Percentiles rank a stretch among this genome's conserved stretches.
phyloP scores from a whole-genome alignment of 257 asterid genomes.

The Hygrophila difformis region DNA sequence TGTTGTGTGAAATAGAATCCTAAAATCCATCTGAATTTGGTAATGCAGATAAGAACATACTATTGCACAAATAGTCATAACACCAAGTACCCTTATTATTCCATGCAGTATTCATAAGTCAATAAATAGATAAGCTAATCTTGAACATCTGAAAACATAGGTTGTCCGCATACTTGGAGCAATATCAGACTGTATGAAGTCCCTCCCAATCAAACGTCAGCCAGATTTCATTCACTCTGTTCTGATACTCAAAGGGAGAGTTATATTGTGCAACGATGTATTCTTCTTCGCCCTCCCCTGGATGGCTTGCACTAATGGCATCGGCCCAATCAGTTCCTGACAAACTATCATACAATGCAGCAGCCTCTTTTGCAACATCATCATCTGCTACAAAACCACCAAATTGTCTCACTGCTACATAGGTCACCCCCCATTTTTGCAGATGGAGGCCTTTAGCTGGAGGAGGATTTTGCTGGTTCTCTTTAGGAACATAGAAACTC shows the following conservation, averaged over 20 bases:
- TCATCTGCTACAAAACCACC: slow-evolving; percentile 50
- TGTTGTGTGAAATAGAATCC: too few species aligned
- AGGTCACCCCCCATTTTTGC: slow-evolving; percentile 58
- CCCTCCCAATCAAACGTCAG: slow-evolving; percentile 42
- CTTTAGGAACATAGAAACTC: slow-evolving; percentile 66
- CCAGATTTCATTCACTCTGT: slow-evolving; percentile 82
- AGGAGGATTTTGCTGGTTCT: slow-evolving; percentile 63
- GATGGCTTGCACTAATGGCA: slow-evolving; percentile 39
- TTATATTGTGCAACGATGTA: slow-evolving; percentile 76
- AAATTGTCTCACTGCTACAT: slow-evolving; percentile 65
- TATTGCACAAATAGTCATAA: too few species aligned
- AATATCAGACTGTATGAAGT: too few species aligned
- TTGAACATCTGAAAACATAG: too few species aligned
- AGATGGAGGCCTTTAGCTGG: slow-evolving; percentile 51
- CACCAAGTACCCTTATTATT: too few species aligned
- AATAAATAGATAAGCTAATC: too few species aligned
- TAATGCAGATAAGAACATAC: too few species aligned
- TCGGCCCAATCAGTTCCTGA: slow-evolving; percentile 55
- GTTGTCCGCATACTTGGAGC: too few species aligned
- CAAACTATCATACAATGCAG: slow-evolving; percentile 42
- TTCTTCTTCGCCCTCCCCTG: slow-evolving; percentile 24
- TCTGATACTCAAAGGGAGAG: slow-evolving; percentile 65
- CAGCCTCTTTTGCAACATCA: slow-evolving; percentile 56
- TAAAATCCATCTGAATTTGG: too few species aligned
- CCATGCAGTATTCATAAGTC: too few species aligned